Conservation (phyloP, 2,329 filamentous ascomycete genomes). For the Verticillium albo-atrum region DNA sequence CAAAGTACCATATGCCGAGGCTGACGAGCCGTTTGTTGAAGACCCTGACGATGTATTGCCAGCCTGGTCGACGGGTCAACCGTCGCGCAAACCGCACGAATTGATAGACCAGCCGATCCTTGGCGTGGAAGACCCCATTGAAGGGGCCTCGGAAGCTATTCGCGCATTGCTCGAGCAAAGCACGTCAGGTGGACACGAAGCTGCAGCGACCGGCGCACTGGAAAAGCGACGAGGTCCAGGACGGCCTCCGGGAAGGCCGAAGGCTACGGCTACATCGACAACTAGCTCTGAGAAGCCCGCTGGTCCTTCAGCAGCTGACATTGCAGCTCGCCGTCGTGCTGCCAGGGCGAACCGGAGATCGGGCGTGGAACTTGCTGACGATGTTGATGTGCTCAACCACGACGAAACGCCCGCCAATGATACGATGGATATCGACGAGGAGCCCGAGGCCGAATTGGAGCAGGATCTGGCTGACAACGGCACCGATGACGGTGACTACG, state of each 20-base stretch:
- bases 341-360: conserved; percentile 11
- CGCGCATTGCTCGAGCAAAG: conserved; percentile 19
- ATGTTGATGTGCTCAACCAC: neutral
- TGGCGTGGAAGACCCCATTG: neutral
- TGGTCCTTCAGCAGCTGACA: conserved; percentile 4
- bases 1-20: conserved; percentile 44
- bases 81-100: neutral
- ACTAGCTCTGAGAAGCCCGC: conserved; percentile 3
- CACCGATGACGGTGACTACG: neutral
- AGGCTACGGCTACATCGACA: conserved; percentile 1
- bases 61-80: conserved; percentile 8
- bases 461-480: conserved; percentile 22
- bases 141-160: conserved; percentile 27
- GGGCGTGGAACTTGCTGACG: conserved; percentile 3
- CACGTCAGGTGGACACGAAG: conserved; percentile 5
- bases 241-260: conserved; percentile 23
- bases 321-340: conserved; percentile 9
- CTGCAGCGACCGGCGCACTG: conserved; percentile 1
- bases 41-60: conserved; percentile 37
- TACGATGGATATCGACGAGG: conserved; percentile 18
- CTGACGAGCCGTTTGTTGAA: conserved; percentile 33
- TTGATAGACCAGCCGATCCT: neutral
- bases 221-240: conserved; percentile 13
- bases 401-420: conserved; percentile 4
- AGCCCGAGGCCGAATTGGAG: conserved; percentile 29